Conservation (phyloP, 257 asterid genomes). For the Nemophila menziesii region DNA sequence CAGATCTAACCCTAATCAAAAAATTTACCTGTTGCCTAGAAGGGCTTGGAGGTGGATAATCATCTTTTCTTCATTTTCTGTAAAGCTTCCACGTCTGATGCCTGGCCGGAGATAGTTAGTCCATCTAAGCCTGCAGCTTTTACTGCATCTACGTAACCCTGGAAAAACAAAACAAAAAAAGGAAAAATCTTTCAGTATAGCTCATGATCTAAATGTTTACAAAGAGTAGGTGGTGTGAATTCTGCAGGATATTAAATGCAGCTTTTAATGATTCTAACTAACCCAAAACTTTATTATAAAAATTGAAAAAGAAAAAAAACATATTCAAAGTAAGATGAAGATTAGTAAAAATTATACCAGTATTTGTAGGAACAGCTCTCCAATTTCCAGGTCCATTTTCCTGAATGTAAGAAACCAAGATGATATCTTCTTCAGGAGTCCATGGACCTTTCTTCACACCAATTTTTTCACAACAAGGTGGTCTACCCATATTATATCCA, state of each 20-base stretch:
- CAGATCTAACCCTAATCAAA: slow-evolving; percentile 16
- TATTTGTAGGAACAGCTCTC: slow-evolving; percentile 64
- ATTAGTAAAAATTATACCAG: slow-evolving; percentile 48
- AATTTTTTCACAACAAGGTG: slow-evolving; percentile 69
- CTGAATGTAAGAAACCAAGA: slow-evolving; percentile 73
- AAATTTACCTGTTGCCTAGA: slow-evolving; percentile 68
- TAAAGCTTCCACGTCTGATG: slow-evolving; percentile 69
- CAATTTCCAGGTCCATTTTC: slow-evolving; percentile 79
- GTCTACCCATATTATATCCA: slow-evolving; percentile 51
- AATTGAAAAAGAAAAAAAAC: not conserved
- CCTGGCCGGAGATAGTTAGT: slow-evolving; percentile 92
- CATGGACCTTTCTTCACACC: slow-evolving; percentile 89
- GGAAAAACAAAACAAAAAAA: not conserved
- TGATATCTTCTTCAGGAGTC: slow-evolving; percentile 92
- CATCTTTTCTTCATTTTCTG: slow-evolving; percentile 70
- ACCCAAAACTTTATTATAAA: slow-evolving; percentile 11
- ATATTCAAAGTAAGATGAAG: too few species aligned
- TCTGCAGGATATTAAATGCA: slow-evolving; percentile 24
- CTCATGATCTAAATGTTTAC: not conserved
- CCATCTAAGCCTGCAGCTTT: slow-evolving; percentile 93
- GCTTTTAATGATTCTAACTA: slow-evolving; percentile 31
- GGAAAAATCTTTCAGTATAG: not conserved
- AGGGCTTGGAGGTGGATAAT: slow-evolving; percentile 86
- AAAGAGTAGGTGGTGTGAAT: slow-evolving; percentile 12
- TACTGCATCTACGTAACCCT: slow-evolving; percentile 90